Evolutionary conservation across 1,284 basidiomycete genomes (phyloP), one percentile per base, ranked within the genome.

Genomic region (Leccinum subatratum): DNA sequence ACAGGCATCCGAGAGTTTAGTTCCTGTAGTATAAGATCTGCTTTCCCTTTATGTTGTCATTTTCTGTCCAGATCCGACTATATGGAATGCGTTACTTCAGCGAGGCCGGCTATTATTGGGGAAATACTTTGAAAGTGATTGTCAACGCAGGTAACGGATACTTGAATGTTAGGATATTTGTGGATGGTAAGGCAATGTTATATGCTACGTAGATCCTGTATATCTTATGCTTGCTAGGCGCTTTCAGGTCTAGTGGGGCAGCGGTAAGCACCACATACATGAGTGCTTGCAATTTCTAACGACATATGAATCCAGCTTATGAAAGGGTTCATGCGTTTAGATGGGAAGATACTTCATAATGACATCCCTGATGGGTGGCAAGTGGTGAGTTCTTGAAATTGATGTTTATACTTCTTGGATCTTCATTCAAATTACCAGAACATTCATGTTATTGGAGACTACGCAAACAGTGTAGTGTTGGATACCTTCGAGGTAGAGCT

Each of bases 371-470:
- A 93, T 75, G 89, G 88, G 3, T 92, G 90, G 89, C 90, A 92
- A 80, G 88, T 91, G 69, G 93, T 93, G 75, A 76, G 90, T 80
- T 32, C 67, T n/a, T 58, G 51, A 39, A 14, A 8, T 54, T 48
- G 7, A 7, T 32, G 20, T 64, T n/a, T 66, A 61, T 61, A 25
- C 22, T 39, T 63, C 32, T 14, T 25, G 62, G 37, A 62, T 57
- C n/a, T 45, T 62, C 6, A 37, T 56, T 37, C 45, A 45, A 16
- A 64, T 65, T 20, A 68, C 22, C 69, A 94, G 91, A 94, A 94
- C 72, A 87, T 94, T 11, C 94, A 96, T 78, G 92, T 92, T 12
- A 95, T 97, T 56, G 95, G 95, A 11, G 95, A 97, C 77, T 86
- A 90, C 61, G 94, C 95, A 39, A 96, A 96, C 74, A 84, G 88